A percentile compares a stretch with the other conserved stretches of the same genome.
phyloP scores from a whole-genome alignment of 352 stramenopile species.

The Pythium coloratum region DNA sequence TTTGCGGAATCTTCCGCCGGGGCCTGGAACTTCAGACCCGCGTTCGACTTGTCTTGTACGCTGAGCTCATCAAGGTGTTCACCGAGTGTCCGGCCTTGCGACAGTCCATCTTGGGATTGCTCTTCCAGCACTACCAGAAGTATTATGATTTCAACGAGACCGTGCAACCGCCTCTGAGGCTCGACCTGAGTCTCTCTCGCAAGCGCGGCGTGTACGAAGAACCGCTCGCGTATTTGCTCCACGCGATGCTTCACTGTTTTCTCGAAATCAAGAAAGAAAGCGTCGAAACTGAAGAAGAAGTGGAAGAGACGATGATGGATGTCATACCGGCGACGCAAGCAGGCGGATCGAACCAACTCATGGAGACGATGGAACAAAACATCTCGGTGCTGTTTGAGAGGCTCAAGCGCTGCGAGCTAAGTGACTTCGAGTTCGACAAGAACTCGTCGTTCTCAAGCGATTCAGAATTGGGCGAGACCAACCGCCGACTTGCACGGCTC shows the following conservation, averaged over 20 bases:
- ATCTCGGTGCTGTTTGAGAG: conserved; percentile 42
- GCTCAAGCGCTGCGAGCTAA: conserved; percentile 45
- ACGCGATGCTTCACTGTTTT: conserved; percentile 40
- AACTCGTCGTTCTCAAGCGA: conserved; percentile 34
- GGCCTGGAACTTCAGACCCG: conserved; percentile 46
- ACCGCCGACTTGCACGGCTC: conserved; percentile 31
- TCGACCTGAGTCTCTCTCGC: conserved; percentile 38
- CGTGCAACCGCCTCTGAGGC: conserved; percentile 45
- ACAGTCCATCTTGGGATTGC: conserved; percentile 44
- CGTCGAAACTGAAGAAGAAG: conserved; percentile 18
- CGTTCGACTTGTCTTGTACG: conserved; percentile 51
- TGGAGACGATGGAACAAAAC: conserved; percentile 30
- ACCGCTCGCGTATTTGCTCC: conserved; percentile 40
- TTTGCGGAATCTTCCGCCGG: conserved; percentile 51
- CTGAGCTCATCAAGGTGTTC: conserved; percentile 43
- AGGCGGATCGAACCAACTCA: conserved; percentile 19
- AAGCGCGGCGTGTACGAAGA: conserved; percentile 42
- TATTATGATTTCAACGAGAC: conserved; percentile 54
- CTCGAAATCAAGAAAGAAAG: conserved; percentile 23
- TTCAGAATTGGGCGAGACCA: conserved; percentile 32
- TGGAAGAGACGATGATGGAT: conserved; percentile 40
- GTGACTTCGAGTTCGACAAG: conserved; percentile 55
- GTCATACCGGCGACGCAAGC: conserved; percentile 40
- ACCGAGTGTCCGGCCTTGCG: conserved; percentile 44
- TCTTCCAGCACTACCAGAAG: conserved; percentile 42